Evolutionary conservation across 2,329 filamentous ascomycete species (phyloP).

Genomic region (Tolypocladium ovalisporum): DNA sequence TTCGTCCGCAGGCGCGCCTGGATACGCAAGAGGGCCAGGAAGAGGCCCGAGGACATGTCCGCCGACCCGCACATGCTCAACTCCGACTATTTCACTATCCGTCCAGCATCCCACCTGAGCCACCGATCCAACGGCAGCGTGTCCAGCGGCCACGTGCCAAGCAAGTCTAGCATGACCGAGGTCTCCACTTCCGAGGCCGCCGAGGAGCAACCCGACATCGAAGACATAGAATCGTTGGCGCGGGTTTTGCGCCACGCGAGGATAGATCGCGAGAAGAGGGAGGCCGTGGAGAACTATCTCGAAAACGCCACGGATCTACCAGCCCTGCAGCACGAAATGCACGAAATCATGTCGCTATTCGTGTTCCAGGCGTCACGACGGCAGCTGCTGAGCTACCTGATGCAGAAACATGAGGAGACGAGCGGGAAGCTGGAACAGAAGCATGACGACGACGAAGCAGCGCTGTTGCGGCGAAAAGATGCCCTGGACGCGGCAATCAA

Average conservation of each 20-base stretch:
- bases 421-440: slow-evolving; percentile 25
- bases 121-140: slow-evolving; percentile 20
- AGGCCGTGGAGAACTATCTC: slow-evolving; percentile 74
- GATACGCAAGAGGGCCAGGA: slow-evolving; percentile 68
- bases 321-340: slow-evolving; percentile 66
- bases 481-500: slow-evolving; percentile 65
- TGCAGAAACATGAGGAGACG: slow-evolving; percentile 41
- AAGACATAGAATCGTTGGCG: slow-evolving; percentile 60
- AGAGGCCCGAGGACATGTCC: slow-evolving; percentile 30
- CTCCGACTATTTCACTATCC: slow-evolving; percentile 70
- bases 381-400: slow-evolving; percentile 61
- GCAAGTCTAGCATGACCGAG: slow-evolving; percentile 25
- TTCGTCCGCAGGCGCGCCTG: slow-evolving; percentile 87
- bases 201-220: slow-evolving; percentile 47
- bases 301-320: slow-evolving; percentile 65
- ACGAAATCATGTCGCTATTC: slow-evolving; percentile 75
- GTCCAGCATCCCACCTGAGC: slow-evolving; percentile 35
- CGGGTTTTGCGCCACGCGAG: slow-evolving; percentile 53
- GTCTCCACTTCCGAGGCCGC: slow-evolving; percentile 30
- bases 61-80: slow-evolving; percentile 56
- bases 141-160: slow-evolving; percentile 18
- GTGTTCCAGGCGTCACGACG: slow-evolving; percentile 82
- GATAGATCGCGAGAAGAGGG: slow-evolving; percentile 87
- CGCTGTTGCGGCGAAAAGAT: slow-evolving; percentile 37
- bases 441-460: slow-evolving; percentile 17